Base-by-base conservation (phyloP, 179 eudicot species). In the Actinidia chinensis region DNA sequence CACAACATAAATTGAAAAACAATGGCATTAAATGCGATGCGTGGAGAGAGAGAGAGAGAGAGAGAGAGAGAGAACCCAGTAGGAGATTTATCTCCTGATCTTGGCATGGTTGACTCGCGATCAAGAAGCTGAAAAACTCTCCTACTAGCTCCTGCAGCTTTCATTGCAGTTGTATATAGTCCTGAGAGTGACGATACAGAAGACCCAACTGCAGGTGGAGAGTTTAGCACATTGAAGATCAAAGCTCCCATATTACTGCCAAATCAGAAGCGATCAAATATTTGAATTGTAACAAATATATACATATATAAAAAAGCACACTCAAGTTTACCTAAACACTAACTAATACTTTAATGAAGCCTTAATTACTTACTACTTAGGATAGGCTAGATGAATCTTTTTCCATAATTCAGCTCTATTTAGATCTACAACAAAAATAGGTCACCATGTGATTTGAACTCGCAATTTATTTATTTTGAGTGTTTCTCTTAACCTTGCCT, bases 101-200 rank as follows among this genome's bases (percentile, higher is more conserved):
- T 82, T 66, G 78, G 89, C 98, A 93, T 92, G 83, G 91, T 81
- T 48, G 98, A 93, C 58, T 75, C 80, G 50, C 98, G 98, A 78
- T 93, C 98, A 46, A 93, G 85, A 79, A 93, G 90, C 82, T 93
- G 98, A 82, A 93, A 93, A 76, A 93, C 97, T 40, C 98, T 84
- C 82, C 97, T 92, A 79, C 98, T 93, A n/a, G 98, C 98, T 77
- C 98, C 98, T 44, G 97, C 94, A 76, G 98, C 97, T 88, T 93
- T 93, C 98, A 93, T 92, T 50, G 86, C 92, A 22, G 85, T 87
- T 13, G 98, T 90, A 84, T 93, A 93, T 79, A 93, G 76, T 40
- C 92, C 88, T 15, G 98, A 87, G 6, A 93, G 81, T 67, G 87
- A 88, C 64, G 98, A 90, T 76, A 93, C 87, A 0, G 94, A 88